Base-by-base conservation (phyloP, 148 eudicot species). In the Rhododendron simsii region DNA sequence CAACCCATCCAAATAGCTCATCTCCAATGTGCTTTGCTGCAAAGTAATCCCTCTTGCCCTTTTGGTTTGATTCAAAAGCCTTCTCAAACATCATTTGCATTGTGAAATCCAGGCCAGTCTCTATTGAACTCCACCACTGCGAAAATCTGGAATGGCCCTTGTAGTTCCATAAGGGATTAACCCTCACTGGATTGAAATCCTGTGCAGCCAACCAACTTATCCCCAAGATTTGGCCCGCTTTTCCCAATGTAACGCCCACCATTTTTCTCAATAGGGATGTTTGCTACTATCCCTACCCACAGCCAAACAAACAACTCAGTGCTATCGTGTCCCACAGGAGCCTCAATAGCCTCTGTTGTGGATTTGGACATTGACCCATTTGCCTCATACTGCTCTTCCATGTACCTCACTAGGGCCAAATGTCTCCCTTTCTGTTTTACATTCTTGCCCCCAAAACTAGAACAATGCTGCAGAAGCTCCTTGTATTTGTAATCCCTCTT, bases 271-370 rank as follows among this genome's bases (percentile, higher is more conserved):
- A 83, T 79, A 30, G 92, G 96, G 39, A 94, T 44, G 63, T 93
- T 94, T 18, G 94, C 95, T 30, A 94, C 85, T 53, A 95, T 78
- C 61, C 96, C 98, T 87, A 87, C 87, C 94, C 96, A 94, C 48
- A 95, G 98, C 91, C 91, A 93, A 61, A 92, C 96, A 87, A 86
- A 93, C 33, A 87, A 84, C 82, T 91, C 93, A 81, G 55, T 86
- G 0, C 69, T 65, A 47, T 55, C 87, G 59, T 75, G 76, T 5
- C 53, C 85, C 81, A 18, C 57, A 63, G 88, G 63, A 83, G 61
- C 48, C 79, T 75, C 81, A 47, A 48, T 45, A 71, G 35, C 50
- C 21, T 84, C 23, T 23, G 10, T 14, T 15, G 44, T 35, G 3
- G 50, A 47, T 47, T 47, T 47, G 50, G 50, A 47, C 50, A 47